Percentiles rank a stretch among this genome's conserved stretches.
Evolutionary conservation across 768 basidiomycete species (phyloP).

Genomic region (Boletus bicolor): DNA sequence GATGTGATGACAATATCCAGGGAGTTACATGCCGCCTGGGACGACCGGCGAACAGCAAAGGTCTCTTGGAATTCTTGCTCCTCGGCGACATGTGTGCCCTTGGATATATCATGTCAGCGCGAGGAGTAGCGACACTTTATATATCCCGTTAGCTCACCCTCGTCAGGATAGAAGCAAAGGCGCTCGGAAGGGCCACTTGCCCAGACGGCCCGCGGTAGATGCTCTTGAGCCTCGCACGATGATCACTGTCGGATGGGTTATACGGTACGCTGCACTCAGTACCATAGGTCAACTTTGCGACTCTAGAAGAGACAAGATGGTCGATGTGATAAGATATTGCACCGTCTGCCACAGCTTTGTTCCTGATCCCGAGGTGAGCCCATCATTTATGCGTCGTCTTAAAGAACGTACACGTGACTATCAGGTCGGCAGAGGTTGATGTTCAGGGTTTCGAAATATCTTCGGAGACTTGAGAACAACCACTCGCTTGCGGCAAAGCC

Average conservation of each 20-base stretch:
- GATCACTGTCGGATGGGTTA: conserved; percentile 38
- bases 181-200: conserved; percentile 36
- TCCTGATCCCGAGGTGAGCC: conserved; percentile 28
- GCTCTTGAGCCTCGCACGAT: conserved; percentile 33
- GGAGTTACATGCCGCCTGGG: conserved; percentile 20
- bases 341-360: conserved; percentile 55
- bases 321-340: conserved; percentile 43
- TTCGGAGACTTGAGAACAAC: conserved; percentile 43
- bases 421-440: conserved; percentile 49
- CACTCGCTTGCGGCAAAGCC: conserved; percentile 52
- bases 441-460: conserved; percentile 35
- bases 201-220: conserved; percentile 38
- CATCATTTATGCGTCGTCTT: background rate
- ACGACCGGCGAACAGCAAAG: conserved; percentile 31
- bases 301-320: conserved; percentile 46
- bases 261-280: conserved; percentile 37
- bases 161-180: conserved; percentile 42
- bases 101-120: background rate
- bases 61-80: conserved; percentile 42
- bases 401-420: conserved; percentile 46
- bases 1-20: conserved; percentile 27
- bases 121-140: background rate
- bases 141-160: conserved; percentile 29
- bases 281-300: conserved; percentile 49
- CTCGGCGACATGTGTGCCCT: conserved; percentile 47